phyloP scores from a whole-genome alignment of 2,329 filamentous ascomycete species.

The Dryadomyces quercivorus region DNA sequence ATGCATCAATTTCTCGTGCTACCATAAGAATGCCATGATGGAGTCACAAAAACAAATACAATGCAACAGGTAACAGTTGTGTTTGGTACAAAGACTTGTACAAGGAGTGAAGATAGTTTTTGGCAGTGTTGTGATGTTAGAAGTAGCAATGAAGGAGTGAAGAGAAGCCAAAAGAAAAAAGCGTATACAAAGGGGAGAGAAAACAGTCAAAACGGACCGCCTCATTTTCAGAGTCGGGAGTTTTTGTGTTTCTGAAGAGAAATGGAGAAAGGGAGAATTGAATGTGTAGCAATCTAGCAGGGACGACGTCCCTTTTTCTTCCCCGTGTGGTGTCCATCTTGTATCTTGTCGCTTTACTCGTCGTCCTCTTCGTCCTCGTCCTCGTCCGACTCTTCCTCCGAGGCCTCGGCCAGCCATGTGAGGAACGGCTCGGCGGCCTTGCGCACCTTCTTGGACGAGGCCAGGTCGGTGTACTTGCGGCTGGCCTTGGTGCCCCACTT shows the following conservation, averaged over 20 bases:
- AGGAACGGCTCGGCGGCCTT: constrained; percentile 91
- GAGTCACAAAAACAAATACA: neutral
- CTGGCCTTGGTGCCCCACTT: constrained; percentile 90
- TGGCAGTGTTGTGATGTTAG: too few species aligned
- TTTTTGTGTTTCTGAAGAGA: too few species aligned
- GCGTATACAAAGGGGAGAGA: too few species aligned
- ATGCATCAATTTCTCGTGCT: neutral
- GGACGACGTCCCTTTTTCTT: neutral
- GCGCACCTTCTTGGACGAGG: constrained; percentile 87
- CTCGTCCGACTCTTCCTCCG: constrained; percentile 40
- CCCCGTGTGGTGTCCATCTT: too few species aligned
- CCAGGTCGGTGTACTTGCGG: constrained; percentile 93
- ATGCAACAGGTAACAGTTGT: too few species aligned
- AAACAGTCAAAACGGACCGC: too few species aligned
- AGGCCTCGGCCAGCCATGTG: constrained; percentile 81
- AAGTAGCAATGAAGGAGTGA: too few species aligned
- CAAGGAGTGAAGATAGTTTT: too few species aligned
- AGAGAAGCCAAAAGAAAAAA: too few species aligned
- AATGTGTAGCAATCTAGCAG: neutral
- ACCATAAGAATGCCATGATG: neutral
- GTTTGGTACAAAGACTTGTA: too few species aligned
- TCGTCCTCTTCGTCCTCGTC: constrained; percentile 47
- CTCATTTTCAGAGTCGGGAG: too few species aligned
- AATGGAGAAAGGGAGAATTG: too few species aligned
- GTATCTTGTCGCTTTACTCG: constrained; percentile 14